phyloP scores from a whole-genome alignment of 805 yeast genomes.

The Allodekkera sacchari region DNA sequence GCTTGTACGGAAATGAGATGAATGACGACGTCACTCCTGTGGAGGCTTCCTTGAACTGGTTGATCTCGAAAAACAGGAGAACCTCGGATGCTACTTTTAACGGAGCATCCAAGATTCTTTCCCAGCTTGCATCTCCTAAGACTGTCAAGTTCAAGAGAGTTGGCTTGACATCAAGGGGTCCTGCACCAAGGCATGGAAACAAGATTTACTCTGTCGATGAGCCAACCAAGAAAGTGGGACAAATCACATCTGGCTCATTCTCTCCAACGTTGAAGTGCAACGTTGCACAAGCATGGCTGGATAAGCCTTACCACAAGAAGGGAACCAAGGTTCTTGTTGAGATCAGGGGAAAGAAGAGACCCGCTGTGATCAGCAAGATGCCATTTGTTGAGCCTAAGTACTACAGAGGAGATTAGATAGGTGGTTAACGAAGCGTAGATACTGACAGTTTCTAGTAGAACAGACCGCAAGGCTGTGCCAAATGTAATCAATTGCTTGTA shows the following conservation, averaged over 20 bases:
- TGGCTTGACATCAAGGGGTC: conserved; percentile 72
- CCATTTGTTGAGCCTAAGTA: conserved; percentile 78
- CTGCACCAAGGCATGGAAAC: conserved; percentile 83
- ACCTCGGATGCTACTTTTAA: conserved; percentile 49
- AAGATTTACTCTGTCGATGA: conserved; percentile 52
- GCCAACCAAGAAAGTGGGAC: conserved; percentile 42
- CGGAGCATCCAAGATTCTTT: conserved; percentile 63
- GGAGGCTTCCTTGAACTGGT: conserved; percentile 86
- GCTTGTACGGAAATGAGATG: conserved; percentile 91
- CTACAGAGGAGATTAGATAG: conserved; percentile 32
- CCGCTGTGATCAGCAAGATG: conserved; percentile 68
- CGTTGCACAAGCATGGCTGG: conserved; percentile 85
- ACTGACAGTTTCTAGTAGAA: too few relatives aligned
- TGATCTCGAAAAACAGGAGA: conserved; percentile 76
- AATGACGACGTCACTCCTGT: conserved; percentile 75
- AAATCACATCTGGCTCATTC: conserved; percentile 52
- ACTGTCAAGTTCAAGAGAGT: conserved; percentile 54
- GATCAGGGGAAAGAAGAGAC: conserved; percentile 76
- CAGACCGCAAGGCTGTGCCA: too few relatives aligned
- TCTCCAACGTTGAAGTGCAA: conserved; percentile 61
- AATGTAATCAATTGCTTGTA: too few relatives aligned
- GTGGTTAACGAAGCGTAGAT: too few relatives aligned
- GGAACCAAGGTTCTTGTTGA: conserved; percentile 69
- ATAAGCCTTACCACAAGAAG: conserved; percentile 59
- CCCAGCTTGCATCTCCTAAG: conserved; percentile 60